phyloP scores from a whole-genome alignment of 129 eudicot genomes.

The Lactuca sativa region DNA sequence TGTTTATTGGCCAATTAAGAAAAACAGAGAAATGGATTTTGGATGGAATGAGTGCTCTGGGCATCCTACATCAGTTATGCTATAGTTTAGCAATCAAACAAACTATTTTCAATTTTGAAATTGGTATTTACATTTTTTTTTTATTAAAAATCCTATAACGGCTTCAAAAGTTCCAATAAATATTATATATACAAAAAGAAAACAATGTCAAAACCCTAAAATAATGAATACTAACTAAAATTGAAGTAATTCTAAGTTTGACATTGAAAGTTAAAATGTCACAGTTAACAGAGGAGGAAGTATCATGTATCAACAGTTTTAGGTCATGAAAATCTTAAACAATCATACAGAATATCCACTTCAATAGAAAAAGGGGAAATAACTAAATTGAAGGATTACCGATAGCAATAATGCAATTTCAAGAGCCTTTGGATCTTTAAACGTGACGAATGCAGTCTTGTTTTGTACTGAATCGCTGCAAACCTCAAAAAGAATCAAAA shows the following conservation, averaged over 20 bases:
- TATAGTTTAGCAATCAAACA: conserved; percentile 11
- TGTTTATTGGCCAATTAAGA: not conserved
- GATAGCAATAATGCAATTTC: conserved; percentile 90
- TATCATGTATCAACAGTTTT: not conserved
- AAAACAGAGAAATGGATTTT: not conserved
- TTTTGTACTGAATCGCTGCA: conserved; percentile 67
- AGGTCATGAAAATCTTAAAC: not conserved
- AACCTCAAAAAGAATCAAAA: conserved; percentile 5
- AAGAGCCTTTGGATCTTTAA: conserved; percentile 87
- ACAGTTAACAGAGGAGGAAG: not conserved
- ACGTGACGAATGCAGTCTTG: conserved; percentile 84
- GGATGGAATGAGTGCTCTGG: not conserved
- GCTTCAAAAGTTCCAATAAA: conserved; percentile 3
- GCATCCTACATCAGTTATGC: not conserved
- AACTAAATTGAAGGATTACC: conserved; percentile 40
- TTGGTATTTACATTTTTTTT: conserved; percentile 8
- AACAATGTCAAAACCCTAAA: conserved; percentile 19
- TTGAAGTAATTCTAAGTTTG: not conserved
- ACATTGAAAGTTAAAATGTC: not conserved
- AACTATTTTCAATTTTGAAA: not conserved
- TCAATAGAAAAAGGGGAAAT: not conserved
- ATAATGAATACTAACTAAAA: not conserved
- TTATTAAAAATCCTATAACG: not conserved
- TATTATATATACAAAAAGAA: not conserved
- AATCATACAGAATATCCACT: conserved; percentile 13